Percentiles rank a stretch among this genome's conserved stretches.
phyloP scores from a whole-genome alignment of 352 stramenopile species.

The Sclerospora graminicola region DNA sequence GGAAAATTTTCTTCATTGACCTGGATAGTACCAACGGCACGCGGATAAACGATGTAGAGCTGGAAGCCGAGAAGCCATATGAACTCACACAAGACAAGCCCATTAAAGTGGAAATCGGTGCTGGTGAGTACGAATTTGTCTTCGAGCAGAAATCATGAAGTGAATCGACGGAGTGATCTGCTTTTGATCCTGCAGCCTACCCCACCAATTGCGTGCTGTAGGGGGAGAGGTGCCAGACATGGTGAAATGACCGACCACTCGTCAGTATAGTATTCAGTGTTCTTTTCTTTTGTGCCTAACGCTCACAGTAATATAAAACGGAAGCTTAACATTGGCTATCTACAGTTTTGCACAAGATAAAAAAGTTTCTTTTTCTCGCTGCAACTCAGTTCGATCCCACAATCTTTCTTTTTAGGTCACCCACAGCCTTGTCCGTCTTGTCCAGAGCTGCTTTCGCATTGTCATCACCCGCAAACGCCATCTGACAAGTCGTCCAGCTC shows the following conservation, averaged over 20 bases:
- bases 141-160: conserved; percentile 35
- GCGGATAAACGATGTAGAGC: conserved; percentile 39
- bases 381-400: conserved; percentile 17
- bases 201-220: background rate
- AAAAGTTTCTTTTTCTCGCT: too few species aligned
- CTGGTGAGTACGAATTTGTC: conserved; percentile 39
- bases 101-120: conserved; percentile 42
- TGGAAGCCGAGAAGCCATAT: conserved; percentile 41
- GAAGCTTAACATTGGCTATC: background rate
- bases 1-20: conserved; percentile 59
- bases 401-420: conserved; percentile 59
- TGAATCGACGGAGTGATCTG: background rate
- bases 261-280: conserved; percentile 42
- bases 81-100: conserved; percentile 31
- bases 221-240: too few species aligned
- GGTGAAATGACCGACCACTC: conserved; percentile 10
- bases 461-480: conserved; percentile 67
- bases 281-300: conserved; percentile 9
- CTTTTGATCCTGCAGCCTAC: background rate
- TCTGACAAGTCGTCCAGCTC: conserved; percentile 79
- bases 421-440: conserved; percentile 67
- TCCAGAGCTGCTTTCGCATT: conserved; percentile 54
- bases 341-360: background rate
- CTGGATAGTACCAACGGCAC: conserved; percentile 79
- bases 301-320: background rate